These are phyloP conservation scores for Rhodosporidiobolus odoratus DNA, from an alignment of 768 basidiomycete genomes.

Conservation along the genomic window DNA sequence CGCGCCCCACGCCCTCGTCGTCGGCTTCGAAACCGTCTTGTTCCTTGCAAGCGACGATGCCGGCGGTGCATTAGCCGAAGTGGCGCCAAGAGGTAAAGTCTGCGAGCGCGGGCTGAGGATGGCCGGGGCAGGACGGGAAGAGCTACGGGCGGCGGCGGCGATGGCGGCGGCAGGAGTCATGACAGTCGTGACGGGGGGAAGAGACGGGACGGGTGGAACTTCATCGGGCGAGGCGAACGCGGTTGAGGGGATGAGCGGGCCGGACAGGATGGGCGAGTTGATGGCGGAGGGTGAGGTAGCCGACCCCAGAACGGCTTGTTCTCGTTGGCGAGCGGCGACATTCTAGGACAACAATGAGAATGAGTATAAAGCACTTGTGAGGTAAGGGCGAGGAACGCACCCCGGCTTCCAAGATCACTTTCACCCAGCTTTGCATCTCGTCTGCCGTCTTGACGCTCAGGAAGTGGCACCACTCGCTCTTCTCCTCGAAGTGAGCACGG, in stretches of 20 bases:
- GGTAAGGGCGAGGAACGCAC: conserved; percentile 52
- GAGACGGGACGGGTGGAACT: background rate
- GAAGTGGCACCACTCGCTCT: conserved; percentile 74
- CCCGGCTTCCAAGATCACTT: conserved; percentile 72
- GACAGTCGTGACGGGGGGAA: background rate
- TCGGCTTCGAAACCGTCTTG: conserved; percentile 17
- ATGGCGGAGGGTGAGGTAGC: background rate
- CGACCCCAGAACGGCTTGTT: conserved; percentile 17
- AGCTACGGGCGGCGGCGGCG: background rate
- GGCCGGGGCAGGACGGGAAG: background rate
- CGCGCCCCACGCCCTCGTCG: conserved; percentile 17
- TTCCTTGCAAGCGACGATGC: background rate
- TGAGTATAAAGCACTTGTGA: background rate
- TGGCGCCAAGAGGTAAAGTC: conserved; percentile 2
- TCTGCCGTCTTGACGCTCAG: conserved; percentile 66
- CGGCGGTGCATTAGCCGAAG: background rate
- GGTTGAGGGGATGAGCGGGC: background rate
- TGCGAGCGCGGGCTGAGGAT: background rate
- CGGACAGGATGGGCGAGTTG: background rate
- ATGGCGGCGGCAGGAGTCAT: background rate
- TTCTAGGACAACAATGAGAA: conserved; percentile 12
- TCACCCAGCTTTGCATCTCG: conserved; percentile 72
- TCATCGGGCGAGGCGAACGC: background rate
- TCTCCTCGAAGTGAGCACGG: conserved; percentile 27
- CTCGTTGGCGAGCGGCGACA: conserved; percentile 18